Conservation (phyloP, 2,329 filamentous ascomycete genomes). For the Beauveria asiatica region DNA sequence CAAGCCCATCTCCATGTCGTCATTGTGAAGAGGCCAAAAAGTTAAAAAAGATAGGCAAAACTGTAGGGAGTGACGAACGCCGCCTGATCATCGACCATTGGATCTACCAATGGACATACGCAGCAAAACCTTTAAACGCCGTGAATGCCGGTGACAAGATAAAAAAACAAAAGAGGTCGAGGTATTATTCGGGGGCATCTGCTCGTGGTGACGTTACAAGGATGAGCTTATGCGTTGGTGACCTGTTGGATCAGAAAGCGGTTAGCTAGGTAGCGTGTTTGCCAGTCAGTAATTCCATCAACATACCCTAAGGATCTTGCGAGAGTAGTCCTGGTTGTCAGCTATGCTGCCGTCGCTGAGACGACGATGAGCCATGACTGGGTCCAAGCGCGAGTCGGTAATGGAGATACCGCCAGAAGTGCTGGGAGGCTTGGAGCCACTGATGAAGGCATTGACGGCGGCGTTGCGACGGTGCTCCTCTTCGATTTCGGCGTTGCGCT, state of each 20-base stretch:
- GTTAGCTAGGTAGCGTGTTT: conserved; percentile 13
- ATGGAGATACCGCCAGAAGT: conserved; percentile 61
- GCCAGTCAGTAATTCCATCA: not conserved
- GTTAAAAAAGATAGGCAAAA: conserved; percentile 20
- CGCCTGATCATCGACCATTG: conserved; percentile 25
- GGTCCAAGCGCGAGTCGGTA: conserved; percentile 78
- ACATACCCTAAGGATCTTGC: conserved; percentile 86
- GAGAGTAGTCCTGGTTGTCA: conserved; percentile 93
- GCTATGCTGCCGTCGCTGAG: conserved; percentile 94
- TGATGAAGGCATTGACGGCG: conserved; percentile 69
- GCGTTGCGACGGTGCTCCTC: conserved; percentile 78
- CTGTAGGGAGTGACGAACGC: conserved; percentile 21
- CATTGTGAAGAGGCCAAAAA: not conserved
- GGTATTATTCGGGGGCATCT: conserved; percentile 13
- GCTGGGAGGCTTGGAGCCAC: conserved; percentile 51
- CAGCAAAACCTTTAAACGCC: conserved; percentile 34
- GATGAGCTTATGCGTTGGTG: conserved; percentile 46
- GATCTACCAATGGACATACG: conserved; percentile 29
- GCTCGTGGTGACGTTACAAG: conserved; percentile 16
- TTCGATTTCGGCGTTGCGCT: conserved; percentile 68
- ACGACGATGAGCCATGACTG: conserved; percentile 72
- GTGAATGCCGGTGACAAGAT: conserved; percentile 28
- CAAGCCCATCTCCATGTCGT: conserved; percentile 29
- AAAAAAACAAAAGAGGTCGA: conserved; percentile 7
- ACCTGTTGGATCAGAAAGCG: conserved; percentile 29